Base-by-base conservation (phyloP, 208 protist species). In the Wallacemonas collosoma region DNA sequence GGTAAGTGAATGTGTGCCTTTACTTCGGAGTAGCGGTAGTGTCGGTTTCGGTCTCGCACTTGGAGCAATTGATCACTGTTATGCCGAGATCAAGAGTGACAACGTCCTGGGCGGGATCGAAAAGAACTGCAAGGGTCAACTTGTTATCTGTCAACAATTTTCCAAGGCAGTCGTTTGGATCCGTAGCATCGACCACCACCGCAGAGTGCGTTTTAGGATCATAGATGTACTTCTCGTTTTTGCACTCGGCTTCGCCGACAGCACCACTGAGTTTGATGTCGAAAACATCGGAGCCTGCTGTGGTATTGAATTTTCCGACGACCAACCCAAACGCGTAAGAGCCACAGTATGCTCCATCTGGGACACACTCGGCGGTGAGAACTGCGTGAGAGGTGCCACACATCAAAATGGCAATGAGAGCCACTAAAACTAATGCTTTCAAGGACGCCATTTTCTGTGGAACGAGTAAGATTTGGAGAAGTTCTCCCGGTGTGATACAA, bases 91-190 rank as follows among this genome's bases (percentile, higher is more conserved):
- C 82, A 45, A 95, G 70, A 9, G 57, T 43, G 43, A 95, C 56
- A 35, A 77, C 40, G 66, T 95, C 85, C 17, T 71, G 43, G 2
- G 68, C 38, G 0, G 86, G 85, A 3, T 76, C 38, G 71, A 90
- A 95, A 1, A 17, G 48, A 1, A 87, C 78, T 1, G 72, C 63
- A 11, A 95, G 69, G 1, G 76, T 69, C 17, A 93, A 66, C 14
- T 76, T 47, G 47, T 85, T 90, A 2, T 79, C 36, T 0, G 62
- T 69, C 58, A 93, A 68, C 4, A 87, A 48, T 17, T 79, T 63
- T 7, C 91, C 91, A 51, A 95, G 68, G 73, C 91, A 95, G 68
- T 93, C 81, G 2, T 83, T 70, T 2, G 82, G 82, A 65, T 95
- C 85, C 0, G 5, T 77, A 36, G 81, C 78, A 35, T 73, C 79